Base-by-base conservation (phyloP, 2,329 filamentous ascomycete genomes). In the Stromatinia cepivora region DNA sequence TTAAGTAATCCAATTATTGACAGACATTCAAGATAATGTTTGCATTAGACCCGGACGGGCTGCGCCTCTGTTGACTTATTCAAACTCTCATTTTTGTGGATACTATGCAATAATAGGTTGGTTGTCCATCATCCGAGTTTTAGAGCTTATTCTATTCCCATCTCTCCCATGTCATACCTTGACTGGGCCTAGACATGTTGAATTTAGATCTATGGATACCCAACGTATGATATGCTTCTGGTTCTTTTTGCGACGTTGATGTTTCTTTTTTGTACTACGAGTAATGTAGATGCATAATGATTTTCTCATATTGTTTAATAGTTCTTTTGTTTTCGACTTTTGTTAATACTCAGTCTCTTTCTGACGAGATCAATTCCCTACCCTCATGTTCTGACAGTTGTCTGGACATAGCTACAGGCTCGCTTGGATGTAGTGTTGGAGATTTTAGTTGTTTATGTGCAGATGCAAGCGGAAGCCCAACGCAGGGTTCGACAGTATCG, bases 301-400 rank as follows among this genome's bases (percentile, higher is more conserved):
- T 64, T 36, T 64, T 64, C n/a, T 64, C 39, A 22, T 53, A 39
- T 50, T 50, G 46, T 50, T 45, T 52, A 42, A 15, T 66, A 42
- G 25, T 66, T 31, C 39, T 58, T 66, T 45, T 34, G 62, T 34
- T 66, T 17, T 58, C 31, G 13, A 45, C 31, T 7, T 28, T 46
- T 13, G 53, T 36, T 39, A 52, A 66, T 39, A 17, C 67, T 15
- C 67, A 69, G 52, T 46, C 61, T 17, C 15, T 69, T 48, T 42
- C 59, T 6, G 62, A 65, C 20, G 53, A 69, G 36, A 57, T 69
- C 31, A 66, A 10, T 57, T 66, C 62, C 8, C 52, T 69, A 9
- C 67, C 67, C 1, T 25, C 67, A 31, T 69, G 67, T 50, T 69
- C 67, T 45, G 39, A 48, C 17, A 58, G 42, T 28, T 69, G 61